Evolutionary conservation across 2,329 filamentous ascomycete species (phyloP).

Genomic region (Colletotrichum sp.): DNA sequence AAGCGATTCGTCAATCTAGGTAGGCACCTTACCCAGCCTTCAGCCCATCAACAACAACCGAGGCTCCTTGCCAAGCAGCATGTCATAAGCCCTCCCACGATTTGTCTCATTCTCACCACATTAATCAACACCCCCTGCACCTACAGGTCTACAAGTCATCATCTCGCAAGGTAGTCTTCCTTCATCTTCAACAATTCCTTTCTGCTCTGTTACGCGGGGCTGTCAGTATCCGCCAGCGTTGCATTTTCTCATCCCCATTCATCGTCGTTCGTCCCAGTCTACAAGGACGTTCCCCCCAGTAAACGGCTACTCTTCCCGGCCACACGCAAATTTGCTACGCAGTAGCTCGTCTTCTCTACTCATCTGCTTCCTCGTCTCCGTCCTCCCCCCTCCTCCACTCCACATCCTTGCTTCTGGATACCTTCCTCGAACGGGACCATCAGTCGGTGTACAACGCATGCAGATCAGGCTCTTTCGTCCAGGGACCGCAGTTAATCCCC

Average conservation of each 20-base stretch:
- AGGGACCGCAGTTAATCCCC: neutral
- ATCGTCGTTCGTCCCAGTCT: neutral
- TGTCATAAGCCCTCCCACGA: neutral
- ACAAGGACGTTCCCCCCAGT: neutral
- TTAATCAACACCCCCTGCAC: neutral
- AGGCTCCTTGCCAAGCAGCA: neutral
- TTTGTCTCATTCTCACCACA: neutral
- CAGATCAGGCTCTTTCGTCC: neutral
- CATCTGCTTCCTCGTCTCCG: neutral
- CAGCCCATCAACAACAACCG: neutral
- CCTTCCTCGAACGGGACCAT: neutral
- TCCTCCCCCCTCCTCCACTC: neutral
- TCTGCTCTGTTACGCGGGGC: neutral
- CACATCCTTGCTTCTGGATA: neutral
- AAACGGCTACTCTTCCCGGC: neutral
- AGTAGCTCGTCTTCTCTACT: neutral
- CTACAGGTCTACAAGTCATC: neutral
- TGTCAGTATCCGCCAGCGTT: neutral
- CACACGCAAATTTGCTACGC: neutral
- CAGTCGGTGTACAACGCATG: neutral
- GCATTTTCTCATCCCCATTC: neutral
- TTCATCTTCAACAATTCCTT: neutral
- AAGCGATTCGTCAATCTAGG: neutral
- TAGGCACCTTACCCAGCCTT: neutral
- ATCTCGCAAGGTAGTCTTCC: neutral